Evolutionary conservation across 352 stramenopile genomes (phyloP).

Genomic region (Hyaloperonospora brassicae): DNA sequence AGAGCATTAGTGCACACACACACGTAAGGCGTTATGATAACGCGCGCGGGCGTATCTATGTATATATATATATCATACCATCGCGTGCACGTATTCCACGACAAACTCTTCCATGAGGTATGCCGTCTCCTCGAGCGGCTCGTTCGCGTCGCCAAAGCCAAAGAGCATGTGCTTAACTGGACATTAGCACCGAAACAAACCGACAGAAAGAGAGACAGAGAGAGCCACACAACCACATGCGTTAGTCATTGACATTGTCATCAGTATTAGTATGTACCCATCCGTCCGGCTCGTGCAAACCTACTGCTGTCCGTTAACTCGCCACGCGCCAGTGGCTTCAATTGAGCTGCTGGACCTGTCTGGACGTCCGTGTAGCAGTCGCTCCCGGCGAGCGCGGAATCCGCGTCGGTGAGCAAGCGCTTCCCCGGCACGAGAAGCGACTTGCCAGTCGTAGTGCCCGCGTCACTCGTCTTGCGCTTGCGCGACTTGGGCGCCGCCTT

Average conservation of each 20-base stretch:
- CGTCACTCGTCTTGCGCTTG: constrained; percentile 72
- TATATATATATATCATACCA: constrained; percentile 36
- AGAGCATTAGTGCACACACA: not conserved
- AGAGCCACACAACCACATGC: not conserved
- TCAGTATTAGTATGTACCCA: not conserved
- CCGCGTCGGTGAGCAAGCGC: constrained; percentile 10
- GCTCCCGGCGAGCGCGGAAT: constrained; percentile 2
- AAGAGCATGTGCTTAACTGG: constrained; percentile 87
- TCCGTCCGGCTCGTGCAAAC: constrained; percentile 12
- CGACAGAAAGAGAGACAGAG: not conserved
- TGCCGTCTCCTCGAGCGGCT: constrained; percentile 63
- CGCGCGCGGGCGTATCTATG: not conserved
- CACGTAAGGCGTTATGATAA: no score
- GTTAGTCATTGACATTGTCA: not conserved
- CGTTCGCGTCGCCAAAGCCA: constrained; percentile 70
- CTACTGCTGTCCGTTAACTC: constrained; percentile 78
- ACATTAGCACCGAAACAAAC: no score
- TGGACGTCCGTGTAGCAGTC: constrained; percentile 10
- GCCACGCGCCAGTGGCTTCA: constrained; percentile 73
- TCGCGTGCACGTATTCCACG: constrained; percentile 72
- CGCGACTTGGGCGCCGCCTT: constrained; percentile 57
- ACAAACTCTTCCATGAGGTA: constrained; percentile 83
- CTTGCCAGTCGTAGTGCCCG: constrained; percentile 24
- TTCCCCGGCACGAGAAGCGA: constrained; percentile 31
- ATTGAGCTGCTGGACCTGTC: constrained; percentile 12